Base-by-base conservation (phyloP, 345 rosid genomes). In the Microcos paniculata region DNA sequence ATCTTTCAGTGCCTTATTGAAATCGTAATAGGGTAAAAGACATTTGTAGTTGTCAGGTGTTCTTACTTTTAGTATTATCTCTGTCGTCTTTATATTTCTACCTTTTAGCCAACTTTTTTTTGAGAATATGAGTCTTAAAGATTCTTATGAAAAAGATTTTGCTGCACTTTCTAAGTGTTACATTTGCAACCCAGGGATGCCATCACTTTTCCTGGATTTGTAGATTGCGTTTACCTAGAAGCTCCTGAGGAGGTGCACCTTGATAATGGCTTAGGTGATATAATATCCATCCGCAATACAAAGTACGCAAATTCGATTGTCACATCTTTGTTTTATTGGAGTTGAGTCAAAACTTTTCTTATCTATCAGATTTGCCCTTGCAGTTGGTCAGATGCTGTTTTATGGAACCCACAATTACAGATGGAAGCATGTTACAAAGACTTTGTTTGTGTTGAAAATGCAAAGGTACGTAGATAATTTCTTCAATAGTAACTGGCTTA, bases 361-460 rank as follows among this genome's bases (percentile, higher is more conserved):
- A 21, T 4, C 15, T 46, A 35, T 63, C 51, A 61, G 73, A 28
- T 55, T 19, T 77, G 52, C 79, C 62, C 31, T 49, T 80, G 77
- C 84, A 93, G 98, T 81, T 95, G 99, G 99, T 90, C 97, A 3
- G 99, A 93, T 84, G 89, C 91, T 21, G 99, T 95, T 78, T 65
- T 95, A 65, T 93, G 99, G 98, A 93, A 93, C 76, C 98, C 99
- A 10, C 93, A 93, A 84, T 70, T 82, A 42, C 97, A 90, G 88
- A 91, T 93, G 99, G 99, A 93, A 80, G 94, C 99, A 24, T 93
- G 90, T 78, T 95, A 93, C 87, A 89, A 79, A 80, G 98, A 93
- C 82, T 93, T 93, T 77, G 91, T 91, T 55, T 95, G 97, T 8
- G 94, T 93, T 2, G 98, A 95, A 85, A 93, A 93, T 82, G 93